These are phyloP conservation scores for Sporisorium reilianum DNA, from an alignment of 1,284 basidiomycete genomes.

Conservation along the genomic window DNA sequence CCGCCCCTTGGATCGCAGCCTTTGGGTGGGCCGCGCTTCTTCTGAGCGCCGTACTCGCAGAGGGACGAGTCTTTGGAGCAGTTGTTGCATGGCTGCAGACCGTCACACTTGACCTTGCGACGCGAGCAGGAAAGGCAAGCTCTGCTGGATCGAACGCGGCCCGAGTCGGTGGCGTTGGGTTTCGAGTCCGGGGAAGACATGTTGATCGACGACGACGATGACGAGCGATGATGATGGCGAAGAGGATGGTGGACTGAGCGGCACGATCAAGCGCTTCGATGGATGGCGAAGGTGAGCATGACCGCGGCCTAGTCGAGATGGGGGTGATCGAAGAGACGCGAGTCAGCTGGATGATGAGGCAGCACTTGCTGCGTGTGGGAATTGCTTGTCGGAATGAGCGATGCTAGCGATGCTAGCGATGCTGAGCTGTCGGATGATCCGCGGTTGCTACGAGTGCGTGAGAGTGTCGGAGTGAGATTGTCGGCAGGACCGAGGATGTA, in stretches of 20 bases:
- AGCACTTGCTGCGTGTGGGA: not conserved
- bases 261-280: not conserved
- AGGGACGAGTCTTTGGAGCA: slow-evolving; percentile 27
- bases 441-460: not conserved
- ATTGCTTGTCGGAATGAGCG: not conserved
- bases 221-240: slow-evolving; percentile 5
- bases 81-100: slow-evolving; percentile 44
- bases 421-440: slow-evolving; percentile 2
- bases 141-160: slow-evolving; percentile 44
- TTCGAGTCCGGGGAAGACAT: slow-evolving; percentile 18
- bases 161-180: slow-evolving; percentile 5
- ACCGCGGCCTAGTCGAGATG: not conserved
- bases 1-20: slow-evolving; percentile 47
- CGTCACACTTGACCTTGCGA: slow-evolving; percentile 53
- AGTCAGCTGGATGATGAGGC: not conserved
- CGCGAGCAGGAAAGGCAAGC: slow-evolving; percentile 46
- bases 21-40: slow-evolving; percentile 52
- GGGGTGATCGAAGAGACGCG: not conserved
- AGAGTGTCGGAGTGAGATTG: not conserved
- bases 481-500: not conserved
- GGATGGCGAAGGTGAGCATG: not conserved
- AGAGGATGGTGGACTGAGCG: not conserved
- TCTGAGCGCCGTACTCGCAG: slow-evolving; percentile 46
- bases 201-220: slow-evolving; percentile 5
- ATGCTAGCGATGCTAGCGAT: no score